Conservation (phyloP, 805 yeast genomes). For the Nakazawaea ernobii region DNA sequence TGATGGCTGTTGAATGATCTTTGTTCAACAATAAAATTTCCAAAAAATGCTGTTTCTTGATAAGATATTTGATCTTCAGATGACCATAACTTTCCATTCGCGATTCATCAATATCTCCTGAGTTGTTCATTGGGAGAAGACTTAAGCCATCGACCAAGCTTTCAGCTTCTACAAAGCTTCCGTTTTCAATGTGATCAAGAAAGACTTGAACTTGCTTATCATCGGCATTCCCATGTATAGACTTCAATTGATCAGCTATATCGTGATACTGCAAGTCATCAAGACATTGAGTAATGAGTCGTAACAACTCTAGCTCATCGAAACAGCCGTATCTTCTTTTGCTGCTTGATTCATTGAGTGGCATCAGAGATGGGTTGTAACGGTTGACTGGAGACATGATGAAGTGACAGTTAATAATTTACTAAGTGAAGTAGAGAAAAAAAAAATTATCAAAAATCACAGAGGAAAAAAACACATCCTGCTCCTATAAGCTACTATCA, state of each 20-base stretch:
- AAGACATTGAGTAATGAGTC: slow-evolving; percentile 41
- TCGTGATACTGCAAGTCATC: slow-evolving; percentile 41
- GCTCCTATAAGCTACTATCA: too few species aligned
- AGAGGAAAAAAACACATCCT: too few species aligned
- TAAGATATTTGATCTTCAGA: slow-evolving; percentile 22
- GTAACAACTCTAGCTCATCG: slow-evolving; percentile 6
- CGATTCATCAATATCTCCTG: neutral
- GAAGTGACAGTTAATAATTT: too few species aligned
- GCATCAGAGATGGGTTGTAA: neutral
- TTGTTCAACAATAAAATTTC: slow-evolving; percentile 31
- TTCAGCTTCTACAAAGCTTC: slow-evolving; percentile 36
- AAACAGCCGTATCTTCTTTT: slow-evolving; percentile 5
- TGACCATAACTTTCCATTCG: neutral
- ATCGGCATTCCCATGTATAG: slow-evolving; percentile 13
- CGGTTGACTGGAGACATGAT: neutral
- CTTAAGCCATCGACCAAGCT: slow-evolving; percentile 16
- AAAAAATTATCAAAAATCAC: too few species aligned
- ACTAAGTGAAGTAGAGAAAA: too few species aligned
- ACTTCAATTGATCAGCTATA: slow-evolving; percentile 32
- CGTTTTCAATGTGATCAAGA: slow-evolving; percentile 31
- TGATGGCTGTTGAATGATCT: slow-evolving; percentile 28
- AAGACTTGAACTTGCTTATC: slow-evolving; percentile 27
- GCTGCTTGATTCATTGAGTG: neutral
- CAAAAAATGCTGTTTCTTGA: slow-evolving; percentile 34
- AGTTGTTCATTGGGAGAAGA: neutral